These are phyloP conservation scores for Somion occarium DNA, from an alignment of 1,284 basidiomycete genomes.

Conservation along the genomic window DNA sequence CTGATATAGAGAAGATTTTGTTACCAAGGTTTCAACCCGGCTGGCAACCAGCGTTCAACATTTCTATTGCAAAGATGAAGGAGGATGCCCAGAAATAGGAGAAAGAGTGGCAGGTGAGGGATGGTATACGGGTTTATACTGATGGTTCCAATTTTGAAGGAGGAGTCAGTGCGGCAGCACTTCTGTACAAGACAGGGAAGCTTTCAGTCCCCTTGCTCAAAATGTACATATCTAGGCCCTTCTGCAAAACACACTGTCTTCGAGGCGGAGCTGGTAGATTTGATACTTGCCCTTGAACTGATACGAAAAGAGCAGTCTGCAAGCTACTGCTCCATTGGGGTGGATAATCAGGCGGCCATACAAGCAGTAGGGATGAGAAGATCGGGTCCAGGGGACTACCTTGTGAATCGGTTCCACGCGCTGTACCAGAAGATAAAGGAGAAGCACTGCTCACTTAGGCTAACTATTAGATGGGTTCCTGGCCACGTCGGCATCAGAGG, in stretches of 20 bases:
- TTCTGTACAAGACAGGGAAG: slow-evolving; percentile 6
- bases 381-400: slow-evolving; percentile 15
- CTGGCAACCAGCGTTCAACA: slow-evolving; percentile 6
- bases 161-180: slow-evolving; percentile 3
- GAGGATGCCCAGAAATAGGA: slow-evolving; percentile 11
- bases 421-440: background rate
- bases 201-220: too few species aligned
- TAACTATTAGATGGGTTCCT: slow-evolving; percentile 13
- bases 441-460: background rate
- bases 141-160: slow-evolving; percentile 15
- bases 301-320: background rate
- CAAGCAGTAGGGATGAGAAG: slow-evolving; percentile 4
- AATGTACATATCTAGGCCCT: background rate
- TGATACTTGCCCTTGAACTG: slow-evolving; percentile 2
- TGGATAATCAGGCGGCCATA: slow-evolving; percentile 20
- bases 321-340: slow-evolving; percentile 1
- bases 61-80: slow-evolving; percentile 5
- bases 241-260: background rate
- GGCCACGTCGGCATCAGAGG: slow-evolving; percentile 15
- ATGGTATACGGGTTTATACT: slow-evolving; percentile 12
- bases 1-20: slow-evolving; percentile 13
- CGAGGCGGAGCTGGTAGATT: slow-evolving; percentile 2
- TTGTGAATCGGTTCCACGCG: slow-evolving; percentile 16
- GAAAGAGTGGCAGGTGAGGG: background rate
- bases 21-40: slow-evolving; percentile 12